Conservation (phyloP, 441 rosid species). For the Rhodomyrtus psidioides region DNA sequence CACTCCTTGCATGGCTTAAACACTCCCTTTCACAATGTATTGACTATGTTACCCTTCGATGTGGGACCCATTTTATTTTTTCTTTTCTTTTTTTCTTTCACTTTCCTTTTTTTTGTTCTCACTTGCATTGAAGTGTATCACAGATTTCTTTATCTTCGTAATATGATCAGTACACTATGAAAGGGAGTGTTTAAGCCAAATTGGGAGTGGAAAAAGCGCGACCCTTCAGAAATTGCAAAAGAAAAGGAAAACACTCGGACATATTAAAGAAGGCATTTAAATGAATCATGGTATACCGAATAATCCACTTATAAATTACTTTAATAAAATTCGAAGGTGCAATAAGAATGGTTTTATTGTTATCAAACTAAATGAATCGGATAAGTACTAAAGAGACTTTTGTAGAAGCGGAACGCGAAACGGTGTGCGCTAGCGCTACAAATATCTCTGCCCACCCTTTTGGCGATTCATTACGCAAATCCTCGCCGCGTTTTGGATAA, state of each 20-base stretch:
- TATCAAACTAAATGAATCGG: neutral
- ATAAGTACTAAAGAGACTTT: neutral
- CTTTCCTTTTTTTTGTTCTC: too few relatives aligned
- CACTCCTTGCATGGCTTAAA: too few relatives aligned
- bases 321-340: neutral
- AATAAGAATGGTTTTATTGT: neutral
- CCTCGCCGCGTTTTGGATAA: neutral
- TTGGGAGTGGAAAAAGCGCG: too few relatives aligned
- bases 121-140: too few relatives aligned
- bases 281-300: neutral
- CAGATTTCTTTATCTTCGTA: too few relatives aligned
- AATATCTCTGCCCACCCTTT: neutral
- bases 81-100: too few relatives aligned
- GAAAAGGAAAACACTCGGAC: accelerated
- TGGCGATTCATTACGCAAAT: neutral
- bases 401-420: neutral
- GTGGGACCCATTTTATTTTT: too few relatives aligned
- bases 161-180: too few relatives aligned
- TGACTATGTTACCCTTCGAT: too few relatives aligned
- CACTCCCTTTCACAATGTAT: too few relatives aligned
- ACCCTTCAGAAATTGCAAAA: too few relatives aligned
- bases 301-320: neutral
- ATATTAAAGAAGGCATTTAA: neutral
- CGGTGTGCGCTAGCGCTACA: neutral
- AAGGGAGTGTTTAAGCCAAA: too few relatives aligned